Evolutionary conservation across 768 basidiomycete species (phyloP), one percentile per base, ranked within the genome.

Genomic region (Glaciozyma martinii): DNA sequence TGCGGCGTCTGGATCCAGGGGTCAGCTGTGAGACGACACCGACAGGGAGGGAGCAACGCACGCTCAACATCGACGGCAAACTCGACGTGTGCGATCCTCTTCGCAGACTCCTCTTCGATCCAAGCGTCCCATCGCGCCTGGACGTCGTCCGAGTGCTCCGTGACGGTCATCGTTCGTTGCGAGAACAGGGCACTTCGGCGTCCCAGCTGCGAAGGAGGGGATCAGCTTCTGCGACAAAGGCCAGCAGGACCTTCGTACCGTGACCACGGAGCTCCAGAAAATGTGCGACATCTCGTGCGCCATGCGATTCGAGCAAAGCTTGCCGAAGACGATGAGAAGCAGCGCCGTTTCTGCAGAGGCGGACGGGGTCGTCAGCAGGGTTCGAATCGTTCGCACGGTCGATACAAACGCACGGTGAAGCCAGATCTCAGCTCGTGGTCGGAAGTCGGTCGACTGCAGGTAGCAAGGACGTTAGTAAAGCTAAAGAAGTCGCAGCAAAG

Each of bases 1-100:
- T 87, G 90, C n/a, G 88, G 90, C 21, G 83, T 90, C 32, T 80
- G 82, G 18, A 88, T 1, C 10, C 1, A 8, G 0, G 2, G 29
- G 37, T 33, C 8, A 33, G 37, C 4, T 7, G 30, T 19, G 2
- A 29, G 21, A 15, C 25, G 18, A 9, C 23, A 2, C 6, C 37
- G 21, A 8, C n/a, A n/a, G n/a, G 40, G n/a, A 19, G 2, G 46
- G 50, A 18, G 9, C 37, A 30, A 4, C 23, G 46, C 18, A 73
- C 72, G 71, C 43, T 73, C 66, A 53, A 73, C 71, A 25, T 71
- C 70, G 29, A 71, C 55, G 9, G 63, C 66, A 25, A 71, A 71
- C 30, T 59, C 63, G 56, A 71, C 65, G 60, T 62, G 62, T 0
- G 66, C 70, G 21, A 71, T 21, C 44, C 70, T 54, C 63, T 71